A percentile compares a stretch with the other conserved stretches of the same genome.
These are phyloP conservation scores for Candida khao-thaluensis DNA, from an alignment of 805 yeast genomes.

Conservation along the genomic window DNA sequence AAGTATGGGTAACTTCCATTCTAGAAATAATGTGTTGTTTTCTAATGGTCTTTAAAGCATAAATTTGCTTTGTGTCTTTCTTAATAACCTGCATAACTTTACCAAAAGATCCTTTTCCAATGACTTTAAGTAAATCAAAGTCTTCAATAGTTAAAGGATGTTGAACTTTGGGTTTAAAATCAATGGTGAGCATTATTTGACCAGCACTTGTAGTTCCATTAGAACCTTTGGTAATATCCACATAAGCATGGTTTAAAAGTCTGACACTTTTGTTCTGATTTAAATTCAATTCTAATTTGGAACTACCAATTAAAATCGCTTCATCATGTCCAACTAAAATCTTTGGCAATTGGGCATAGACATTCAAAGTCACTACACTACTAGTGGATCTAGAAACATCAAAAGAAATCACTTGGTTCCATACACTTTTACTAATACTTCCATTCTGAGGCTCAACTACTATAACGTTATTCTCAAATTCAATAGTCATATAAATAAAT, in stretches of 20 bases:
- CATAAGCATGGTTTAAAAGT: conserved; percentile 58
- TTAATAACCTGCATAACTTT: conserved; percentile 98
- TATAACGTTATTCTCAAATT: conserved; percentile 92
- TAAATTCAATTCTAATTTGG: conserved; percentile 59
- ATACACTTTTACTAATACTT: conserved; percentile 70
- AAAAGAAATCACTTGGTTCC: conserved; percentile 87
- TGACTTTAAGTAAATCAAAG: conserved; percentile 88
- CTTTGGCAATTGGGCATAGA: conserved; percentile 76
- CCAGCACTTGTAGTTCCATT: conserved; percentile 34
- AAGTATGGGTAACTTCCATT: conserved; percentile 92
- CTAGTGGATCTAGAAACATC: conserved; percentile 63
- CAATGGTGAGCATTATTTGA: conserved; percentile 60
- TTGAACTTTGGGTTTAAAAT: conserved; percentile 62
- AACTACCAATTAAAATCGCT: conserved; percentile 65
- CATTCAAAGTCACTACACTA: conserved; percentile 63
- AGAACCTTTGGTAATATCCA: conserved; percentile 28
- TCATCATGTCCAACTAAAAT: conserved; percentile 36
- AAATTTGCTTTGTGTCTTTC: conserved; percentile 90
- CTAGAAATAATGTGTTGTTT: conserved; percentile 93
- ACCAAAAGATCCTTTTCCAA: conserved; percentile 97
- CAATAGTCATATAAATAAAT: conserved; percentile 81
- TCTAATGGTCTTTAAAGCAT: conserved; percentile 90
- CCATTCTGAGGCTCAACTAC: conserved; percentile 86
- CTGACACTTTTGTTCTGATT: conserved; percentile 52
- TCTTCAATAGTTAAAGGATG: conserved; percentile 83